Evolutionary conservation across 306 rosid genomes (phyloP).

Genomic region (Rubus idaeus): DNA sequence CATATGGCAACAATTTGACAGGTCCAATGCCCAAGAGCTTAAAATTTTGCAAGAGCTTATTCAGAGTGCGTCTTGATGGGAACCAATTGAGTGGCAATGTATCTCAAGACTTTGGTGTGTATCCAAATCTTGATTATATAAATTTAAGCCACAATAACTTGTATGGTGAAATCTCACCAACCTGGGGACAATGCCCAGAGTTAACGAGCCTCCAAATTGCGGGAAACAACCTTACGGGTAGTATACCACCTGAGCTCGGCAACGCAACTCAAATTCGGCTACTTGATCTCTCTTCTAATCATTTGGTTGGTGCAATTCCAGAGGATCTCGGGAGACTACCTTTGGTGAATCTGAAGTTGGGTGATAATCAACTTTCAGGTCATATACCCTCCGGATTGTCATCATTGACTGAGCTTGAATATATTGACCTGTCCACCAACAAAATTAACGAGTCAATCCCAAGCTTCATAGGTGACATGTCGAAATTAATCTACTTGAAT

Average conservation of each 20-base stretch:
- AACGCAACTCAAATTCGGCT: neutral
- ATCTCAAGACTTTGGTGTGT: conserved; percentile 15
- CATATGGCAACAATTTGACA: neutral
- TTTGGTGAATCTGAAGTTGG: neutral
- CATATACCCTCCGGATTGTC: neutral
- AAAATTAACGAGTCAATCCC: conserved; percentile 1
- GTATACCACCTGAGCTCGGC: conserved; percentile 4
- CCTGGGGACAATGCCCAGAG: neutral
- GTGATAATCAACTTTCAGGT: conserved; percentile 10
- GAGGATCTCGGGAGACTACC: conserved; percentile 12
- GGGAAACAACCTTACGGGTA: neutral
- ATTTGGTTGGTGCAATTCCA: conserved; percentile 1
- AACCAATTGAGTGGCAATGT: neutral
- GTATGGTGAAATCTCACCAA: conserved; percentile 7
- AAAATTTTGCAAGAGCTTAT: conserved; percentile 10
- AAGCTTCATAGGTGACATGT: neutral
- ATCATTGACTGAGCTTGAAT: neutral
- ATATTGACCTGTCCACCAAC: conserved; percentile 18
- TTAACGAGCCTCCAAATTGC: neutral
- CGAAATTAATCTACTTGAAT: neutral
- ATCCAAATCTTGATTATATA: conserved; percentile 13
- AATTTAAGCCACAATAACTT: neutral
- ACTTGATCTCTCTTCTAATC: conserved; percentile 11
- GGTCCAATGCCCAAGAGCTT: conserved; percentile 20
- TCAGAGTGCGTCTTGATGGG: neutral